These are phyloP conservation scores for Plicaturopsis crispa DNA, from an alignment of 768 basidiomycete species.

Conservation along the genomic window DNA sequence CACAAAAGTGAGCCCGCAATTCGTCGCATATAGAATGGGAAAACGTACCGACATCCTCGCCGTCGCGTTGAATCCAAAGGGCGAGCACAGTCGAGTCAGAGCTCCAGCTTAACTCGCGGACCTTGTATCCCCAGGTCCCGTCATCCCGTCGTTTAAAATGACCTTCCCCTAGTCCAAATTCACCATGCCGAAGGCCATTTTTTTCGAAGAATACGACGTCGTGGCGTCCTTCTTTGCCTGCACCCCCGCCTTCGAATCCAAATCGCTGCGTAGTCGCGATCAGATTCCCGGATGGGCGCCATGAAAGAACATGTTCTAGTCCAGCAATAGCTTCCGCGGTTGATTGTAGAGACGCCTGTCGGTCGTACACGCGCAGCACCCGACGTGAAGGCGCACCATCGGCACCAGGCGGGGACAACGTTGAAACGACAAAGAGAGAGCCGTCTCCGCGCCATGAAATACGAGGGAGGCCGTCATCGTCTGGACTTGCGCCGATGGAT, in stretches of 20 bases:
- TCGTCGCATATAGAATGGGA: neutral
- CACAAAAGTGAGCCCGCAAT: neutral
- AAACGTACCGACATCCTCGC: conserved; percentile 62
- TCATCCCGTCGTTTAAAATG: conserved; percentile 8
- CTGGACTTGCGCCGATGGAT: conserved; percentile 47
- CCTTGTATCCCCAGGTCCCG: conserved; percentile 56
- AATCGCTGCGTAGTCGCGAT: conserved; percentile 80
- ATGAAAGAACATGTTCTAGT: conserved; percentile 69
- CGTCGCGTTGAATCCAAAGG: conserved; percentile 71
- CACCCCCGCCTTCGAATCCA: conserved; percentile 65
- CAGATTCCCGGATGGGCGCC: conserved; percentile 86
- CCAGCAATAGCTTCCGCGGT: conserved; percentile 83
- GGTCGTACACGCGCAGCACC: conserved; percentile 66
- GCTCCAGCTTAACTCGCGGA: conserved; percentile 80
- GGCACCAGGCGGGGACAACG: conserved; percentile 38
- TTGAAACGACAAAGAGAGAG: conserved; percentile 79
- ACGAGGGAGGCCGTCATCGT: conserved; percentile 64
- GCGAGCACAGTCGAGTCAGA: conserved; percentile 80
- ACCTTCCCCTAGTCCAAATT: conserved; percentile 51
- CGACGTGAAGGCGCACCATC: conserved; percentile 35
- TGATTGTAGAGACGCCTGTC: conserved; percentile 66
- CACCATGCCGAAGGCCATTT: conserved; percentile 89
- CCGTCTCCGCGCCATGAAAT: conserved; percentile 96
- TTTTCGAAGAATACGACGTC: conserved; percentile 93
- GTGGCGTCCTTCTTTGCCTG: conserved; percentile 60